These are phyloP conservation scores for Phytophthora cryptogea DNA, from an alignment of 352 stramenopile genomes.

Conservation along the genomic window DNA sequence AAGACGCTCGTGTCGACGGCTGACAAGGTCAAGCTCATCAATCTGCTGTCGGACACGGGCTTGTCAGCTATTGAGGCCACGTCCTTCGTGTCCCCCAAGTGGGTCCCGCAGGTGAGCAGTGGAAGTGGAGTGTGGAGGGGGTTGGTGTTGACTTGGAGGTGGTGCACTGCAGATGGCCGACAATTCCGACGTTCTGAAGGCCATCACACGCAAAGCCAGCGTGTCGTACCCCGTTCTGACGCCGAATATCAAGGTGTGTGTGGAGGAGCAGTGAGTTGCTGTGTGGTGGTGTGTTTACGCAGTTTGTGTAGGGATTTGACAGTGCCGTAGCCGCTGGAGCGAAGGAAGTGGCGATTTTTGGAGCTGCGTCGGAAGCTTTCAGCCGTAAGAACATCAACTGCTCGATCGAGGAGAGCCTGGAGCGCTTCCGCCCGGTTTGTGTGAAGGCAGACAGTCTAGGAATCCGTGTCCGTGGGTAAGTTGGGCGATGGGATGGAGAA, in stretches of 20 bases:
- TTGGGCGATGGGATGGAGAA: neutral
- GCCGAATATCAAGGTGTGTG: conserved; percentile 90
- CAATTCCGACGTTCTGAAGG: conserved; percentile 86
- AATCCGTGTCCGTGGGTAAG: conserved; percentile 90
- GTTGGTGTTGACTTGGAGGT: conserved; percentile 2
- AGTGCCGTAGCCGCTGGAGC: conserved; percentile 80
- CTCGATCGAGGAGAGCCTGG: conserved; percentile 94
- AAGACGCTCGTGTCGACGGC: conserved; percentile 82
- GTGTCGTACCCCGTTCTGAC: conserved; percentile 93
- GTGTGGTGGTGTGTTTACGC: neutral
- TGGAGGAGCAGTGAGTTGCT: neutral
- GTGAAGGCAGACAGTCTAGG: conserved; percentile 77
- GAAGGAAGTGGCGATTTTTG: conserved; percentile 96
- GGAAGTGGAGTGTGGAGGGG: neutral
- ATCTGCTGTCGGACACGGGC: conserved; percentile 90
- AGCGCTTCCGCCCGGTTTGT: conserved; percentile 91
- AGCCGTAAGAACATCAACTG: conserved; percentile 98
- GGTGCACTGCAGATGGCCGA: conserved; percentile 90
- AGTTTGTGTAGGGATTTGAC: conserved; percentile 76
- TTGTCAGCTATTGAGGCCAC: conserved; percentile 92
- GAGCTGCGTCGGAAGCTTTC: conserved; percentile 94
- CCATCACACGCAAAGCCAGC: conserved; percentile 73
- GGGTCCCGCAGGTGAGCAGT: conserved; percentile 89
- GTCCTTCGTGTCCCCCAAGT: conserved; percentile 97
- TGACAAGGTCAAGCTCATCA: conserved; percentile 93